A percentile compares a stretch with the other conserved stretches of the same genome.
Evolutionary conservation across 2,329 filamentous ascomycete genomes (phyloP).

Genomic region (Apiospora phragmitis): DNA sequence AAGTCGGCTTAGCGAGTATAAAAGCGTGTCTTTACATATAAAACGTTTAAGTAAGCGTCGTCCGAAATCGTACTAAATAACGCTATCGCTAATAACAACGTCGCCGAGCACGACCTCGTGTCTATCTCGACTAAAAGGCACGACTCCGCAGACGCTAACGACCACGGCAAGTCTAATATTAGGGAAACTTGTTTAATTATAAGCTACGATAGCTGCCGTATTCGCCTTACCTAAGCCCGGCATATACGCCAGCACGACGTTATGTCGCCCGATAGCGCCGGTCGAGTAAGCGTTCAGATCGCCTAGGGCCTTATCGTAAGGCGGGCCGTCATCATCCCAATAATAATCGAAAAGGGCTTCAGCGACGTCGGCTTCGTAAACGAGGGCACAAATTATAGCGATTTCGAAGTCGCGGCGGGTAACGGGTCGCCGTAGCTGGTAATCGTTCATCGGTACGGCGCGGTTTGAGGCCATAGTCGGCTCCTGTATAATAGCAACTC

Average conservation of each 20-base stretch:
- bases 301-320: conserved; percentile 23
- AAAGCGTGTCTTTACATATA: conserved; percentile 21
- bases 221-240: conserved; percentile 27
- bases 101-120: conserved; percentile 27
- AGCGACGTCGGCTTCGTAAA: conserved; percentile 27
- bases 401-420: conserved; percentile 26
- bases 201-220: conserved; percentile 19
- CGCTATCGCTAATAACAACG: conserved; percentile 26
- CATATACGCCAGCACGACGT: conserved; percentile 31
- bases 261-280: conserved; percentile 26
- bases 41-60: conserved; percentile 22
- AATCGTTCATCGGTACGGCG: background rate
- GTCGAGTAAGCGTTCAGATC: conserved; percentile 30
- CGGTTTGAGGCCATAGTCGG: too few species aligned
- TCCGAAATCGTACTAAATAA: conserved; percentile 33
- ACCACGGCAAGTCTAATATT: conserved; percentile 20
- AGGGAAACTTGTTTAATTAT: conserved; percentile 18
- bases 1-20: conserved; percentile 22
- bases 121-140: conserved; percentile 16
- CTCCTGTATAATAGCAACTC: too few species aligned
- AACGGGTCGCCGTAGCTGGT: conserved; percentile 6
- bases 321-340: conserved; percentile 22
- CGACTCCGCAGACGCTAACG: conserved; percentile 23
- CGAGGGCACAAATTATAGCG: conserved; percentile 33
- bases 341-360: conserved; percentile 24